These are phyloP conservation scores for Zygotorulaspora florentina DNA, from an alignment of 805 yeast species.

Conservation along the genomic window DNA sequence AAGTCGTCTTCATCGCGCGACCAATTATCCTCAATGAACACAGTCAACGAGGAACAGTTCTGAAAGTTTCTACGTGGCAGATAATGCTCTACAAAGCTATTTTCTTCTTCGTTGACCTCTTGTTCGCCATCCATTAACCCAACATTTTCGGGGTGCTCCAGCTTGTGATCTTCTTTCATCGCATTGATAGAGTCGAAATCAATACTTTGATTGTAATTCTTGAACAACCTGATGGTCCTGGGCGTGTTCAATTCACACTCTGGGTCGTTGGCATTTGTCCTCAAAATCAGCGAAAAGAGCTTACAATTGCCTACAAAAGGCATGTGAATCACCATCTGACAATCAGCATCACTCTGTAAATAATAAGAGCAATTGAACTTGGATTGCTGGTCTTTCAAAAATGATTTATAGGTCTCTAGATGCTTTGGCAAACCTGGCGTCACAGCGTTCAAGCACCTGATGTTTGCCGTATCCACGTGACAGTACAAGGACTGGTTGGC, in stretches of 20 bases:
- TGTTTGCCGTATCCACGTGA: constrained; percentile 54
- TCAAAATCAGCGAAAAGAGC: constrained; percentile 64
- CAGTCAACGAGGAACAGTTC: constrained; percentile 59
- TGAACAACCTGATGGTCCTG: constrained; percentile 60
- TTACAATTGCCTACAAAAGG: constrained; percentile 79
- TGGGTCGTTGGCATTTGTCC: constrained; percentile 48
- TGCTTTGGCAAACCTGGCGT: constrained; percentile 40
- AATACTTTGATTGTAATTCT: constrained; percentile 55
- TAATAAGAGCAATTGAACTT: constrained; percentile 45
- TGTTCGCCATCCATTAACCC: constrained; percentile 44
- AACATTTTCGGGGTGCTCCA: constrained; percentile 58
- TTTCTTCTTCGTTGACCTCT: constrained; percentile 39
- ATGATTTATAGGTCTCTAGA: constrained; percentile 39
- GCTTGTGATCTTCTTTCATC: constrained; percentile 44
- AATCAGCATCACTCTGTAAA: constrained; percentile 71
- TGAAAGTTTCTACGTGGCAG: constrained; percentile 72
- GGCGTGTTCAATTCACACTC: constrained; percentile 57
- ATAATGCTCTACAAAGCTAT: constrained; percentile 72
- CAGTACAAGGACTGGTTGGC: constrained; percentile 62
- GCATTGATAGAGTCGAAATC: constrained; percentile 64
- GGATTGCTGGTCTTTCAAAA: constrained; percentile 51
- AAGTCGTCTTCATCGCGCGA: constrained; percentile 56
- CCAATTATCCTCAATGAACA: constrained; percentile 67
- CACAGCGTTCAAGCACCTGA: constrained; percentile 60
- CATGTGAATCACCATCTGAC: constrained; percentile 68